These are phyloP conservation scores for Aspergillus brunneoviolaceus DNA, from an alignment of 2,329 filamentous ascomycete species.

Conservation along the genomic window DNA sequence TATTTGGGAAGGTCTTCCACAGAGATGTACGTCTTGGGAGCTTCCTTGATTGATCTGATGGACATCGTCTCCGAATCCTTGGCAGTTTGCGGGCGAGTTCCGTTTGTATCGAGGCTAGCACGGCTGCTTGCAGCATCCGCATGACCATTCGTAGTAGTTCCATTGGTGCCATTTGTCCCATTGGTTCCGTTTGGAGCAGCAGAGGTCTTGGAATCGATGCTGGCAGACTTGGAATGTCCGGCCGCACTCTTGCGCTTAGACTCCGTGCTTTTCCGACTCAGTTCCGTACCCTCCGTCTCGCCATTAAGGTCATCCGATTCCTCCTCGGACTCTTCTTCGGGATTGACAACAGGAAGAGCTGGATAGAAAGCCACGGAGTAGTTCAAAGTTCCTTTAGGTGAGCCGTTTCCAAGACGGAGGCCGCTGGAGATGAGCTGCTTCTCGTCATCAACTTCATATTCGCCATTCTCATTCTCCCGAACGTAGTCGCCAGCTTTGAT, in stretches of 20 bases:
- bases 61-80: conserved; percentile 50
- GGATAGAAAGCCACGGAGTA: conserved; percentile 91
- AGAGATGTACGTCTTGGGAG: conserved; percentile 74
- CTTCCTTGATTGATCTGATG: conserved; percentile 50
- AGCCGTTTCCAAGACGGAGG: conserved; percentile 70
- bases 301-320: conserved; percentile 43
- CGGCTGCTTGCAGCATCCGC: conserved; percentile 26
- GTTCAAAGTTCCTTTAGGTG: conserved; percentile 74
- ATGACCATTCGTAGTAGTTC: conserved; percentile 41
- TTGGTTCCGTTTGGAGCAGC: conserved; percentile 21
- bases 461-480: conserved; percentile 71
- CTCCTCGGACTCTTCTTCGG: conserved; percentile 64
- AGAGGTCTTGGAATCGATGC: conserved; percentile 31
- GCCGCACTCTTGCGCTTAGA: conserved; percentile 23
- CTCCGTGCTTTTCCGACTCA: conserved; percentile 32
- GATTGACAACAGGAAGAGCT: conserved; percentile 80
- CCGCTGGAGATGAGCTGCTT: conserved; percentile 67
- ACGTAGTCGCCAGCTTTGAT: conserved; percentile 77
- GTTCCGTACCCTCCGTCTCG: conserved; percentile 18
- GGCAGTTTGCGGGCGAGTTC: conserved; percentile 40
- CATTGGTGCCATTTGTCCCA: conserved; percentile 14
- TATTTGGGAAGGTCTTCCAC: conserved; percentile 79
- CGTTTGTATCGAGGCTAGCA: conserved; percentile 33
- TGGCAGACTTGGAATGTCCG: conserved; percentile 29
- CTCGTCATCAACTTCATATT: conserved; percentile 74